Evolutionary conservation across 805 yeast species (phyloP).

Genomic region (Geotrichum ghanense): DNA sequence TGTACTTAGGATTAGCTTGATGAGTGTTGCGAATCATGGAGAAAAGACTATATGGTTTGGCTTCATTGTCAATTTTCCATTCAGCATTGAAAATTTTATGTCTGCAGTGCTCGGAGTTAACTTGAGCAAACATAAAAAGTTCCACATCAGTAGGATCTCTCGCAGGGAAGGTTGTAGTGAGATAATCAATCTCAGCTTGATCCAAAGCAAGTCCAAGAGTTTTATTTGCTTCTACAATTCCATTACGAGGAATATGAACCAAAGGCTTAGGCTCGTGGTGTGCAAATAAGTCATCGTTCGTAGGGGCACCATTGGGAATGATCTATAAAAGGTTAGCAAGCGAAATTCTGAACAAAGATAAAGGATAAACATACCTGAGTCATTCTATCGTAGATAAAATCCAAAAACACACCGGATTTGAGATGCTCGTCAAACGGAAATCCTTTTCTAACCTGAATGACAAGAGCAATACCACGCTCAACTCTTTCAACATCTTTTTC

Average conservation of each 20-base stretch:
- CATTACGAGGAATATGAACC: constrained; percentile 41
- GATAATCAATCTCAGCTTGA: constrained; percentile 82
- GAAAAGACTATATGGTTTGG: constrained; percentile 67
- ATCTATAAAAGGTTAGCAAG: constrained; percentile 11
- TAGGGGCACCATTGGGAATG: constrained; percentile 46
- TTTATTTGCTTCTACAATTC: constrained; percentile 65
- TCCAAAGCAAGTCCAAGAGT: constrained; percentile 90
- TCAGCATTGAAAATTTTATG: constrained; percentile 98
- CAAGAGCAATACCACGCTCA: constrained; percentile 79
- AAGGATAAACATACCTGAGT: constrained; percentile 54
- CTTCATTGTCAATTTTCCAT: constrained; percentile 85
- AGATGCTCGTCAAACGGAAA: constrained; percentile 51
- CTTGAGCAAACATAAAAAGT: constrained; percentile 98
- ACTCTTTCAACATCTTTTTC: constrained; percentile 61
- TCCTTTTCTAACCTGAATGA: constrained; percentile 60
- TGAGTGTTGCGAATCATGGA: constrained; percentile 96
- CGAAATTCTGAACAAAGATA: background rate
- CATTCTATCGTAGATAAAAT: constrained; percentile 85
- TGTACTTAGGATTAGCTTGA: constrained; percentile 62
- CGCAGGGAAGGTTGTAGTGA: constrained; percentile 69
- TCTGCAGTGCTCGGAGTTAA: constrained; percentile 97
- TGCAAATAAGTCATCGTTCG: constrained; percentile 58
- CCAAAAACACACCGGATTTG: constrained; percentile 44
- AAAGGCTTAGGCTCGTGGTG: constrained; percentile 76
- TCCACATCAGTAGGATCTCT: constrained; percentile 98